Base-by-base conservation (phyloP, 306 rosid genomes). In the Alnus rubra region DNA sequence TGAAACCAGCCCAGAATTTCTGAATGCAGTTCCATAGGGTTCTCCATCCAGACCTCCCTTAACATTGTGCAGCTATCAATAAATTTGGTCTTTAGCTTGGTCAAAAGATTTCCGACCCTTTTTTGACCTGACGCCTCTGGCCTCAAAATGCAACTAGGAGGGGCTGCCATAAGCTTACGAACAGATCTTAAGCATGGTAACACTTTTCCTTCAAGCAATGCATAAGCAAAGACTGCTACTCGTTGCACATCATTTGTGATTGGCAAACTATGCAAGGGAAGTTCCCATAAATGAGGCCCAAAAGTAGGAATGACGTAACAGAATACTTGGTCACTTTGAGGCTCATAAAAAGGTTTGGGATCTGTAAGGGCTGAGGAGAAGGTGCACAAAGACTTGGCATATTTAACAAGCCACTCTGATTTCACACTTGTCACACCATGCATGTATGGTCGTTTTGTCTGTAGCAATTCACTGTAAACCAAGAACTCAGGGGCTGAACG, bases 1-100 rank as follows among this genome's bases (percentile, higher is more conserved):
- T 91, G 94, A 91, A 94, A 92, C 97, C 97, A 92, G 79, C 82
- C 93, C 88, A 84, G 62, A 62, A 92, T 85, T 86, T 94, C 97
- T 48, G 87, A 45, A 80, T 76, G 82, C 54, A 94, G 60, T 69
- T 87, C 98, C 72, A 44, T 81, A 52, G 95, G 95, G 78, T 89
- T 91, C 59, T 91, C 87, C 84, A 83, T 85, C 98, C 98, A 94
- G 58, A 78, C 88, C 75, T 30, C 88, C 82, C 89, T 88, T 54
- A 94, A 76, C 79, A 37, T 83, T 19, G 88, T 83, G 78, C 89
- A 85, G 53, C 85, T 86, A 79, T 87, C 86, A 63, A 92, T 84
- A 68, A 49, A 64, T 86, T 76, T 84, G 44, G 44, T 76, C 78
- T 77, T 87, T 54, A 91, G 62, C 86, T 86, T 92, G 48, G 69